Base-by-base conservation (phyloP, 176 grass and related monocot species). In the Paspalum notatum region DNA sequence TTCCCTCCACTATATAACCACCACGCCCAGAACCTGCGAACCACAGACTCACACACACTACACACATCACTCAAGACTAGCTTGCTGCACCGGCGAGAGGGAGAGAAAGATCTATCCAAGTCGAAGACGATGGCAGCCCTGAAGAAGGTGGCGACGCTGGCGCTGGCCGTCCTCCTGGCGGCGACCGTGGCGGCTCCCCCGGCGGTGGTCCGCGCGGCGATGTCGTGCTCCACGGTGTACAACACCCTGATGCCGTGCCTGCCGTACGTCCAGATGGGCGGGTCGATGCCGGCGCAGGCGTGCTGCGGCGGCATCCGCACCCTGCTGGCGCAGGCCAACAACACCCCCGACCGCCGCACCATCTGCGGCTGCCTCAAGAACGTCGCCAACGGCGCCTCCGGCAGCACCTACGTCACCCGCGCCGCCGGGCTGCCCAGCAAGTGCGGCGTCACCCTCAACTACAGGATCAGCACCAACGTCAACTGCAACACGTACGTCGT, bases 291-390 rank as follows among this genome's bases (percentile, higher is more conserved):
- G 1, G 21, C 86, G 4, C 45, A 46, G 20, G 16, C 8, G 0
- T 92, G 90, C 86, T 92, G 90, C 83, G 25, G 24, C 78, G 90
- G 90, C 76, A 89, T 86, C 53, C 82, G 73, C 59, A n/a, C 1
- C 32, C 77, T 92, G 61, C 37, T 89, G 27, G 0, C 22, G 12
- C 13, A 41, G 50, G 90, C 90, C 24, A 16, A 51, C 74, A 86
- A 55, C 78, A 79, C 82, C 46, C 72, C 85, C 0, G 90, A 89
- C 86, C 85, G 90, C 46, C 82, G 83, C 68, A 66, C 86, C 79
- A 57, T 84, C 66, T 92, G 90, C 73, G 51, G 76, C 72, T 91
- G 90, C 74, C 85, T 92, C 61, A 89, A 92, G 86, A 89, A 66
- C 71, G 82, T 88, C 57, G 86, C 90, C 74, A 82, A 59, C 71